Base-by-base conservation (phyloP, 208 protist species). In the Entamoeba histolytica region DNA sequence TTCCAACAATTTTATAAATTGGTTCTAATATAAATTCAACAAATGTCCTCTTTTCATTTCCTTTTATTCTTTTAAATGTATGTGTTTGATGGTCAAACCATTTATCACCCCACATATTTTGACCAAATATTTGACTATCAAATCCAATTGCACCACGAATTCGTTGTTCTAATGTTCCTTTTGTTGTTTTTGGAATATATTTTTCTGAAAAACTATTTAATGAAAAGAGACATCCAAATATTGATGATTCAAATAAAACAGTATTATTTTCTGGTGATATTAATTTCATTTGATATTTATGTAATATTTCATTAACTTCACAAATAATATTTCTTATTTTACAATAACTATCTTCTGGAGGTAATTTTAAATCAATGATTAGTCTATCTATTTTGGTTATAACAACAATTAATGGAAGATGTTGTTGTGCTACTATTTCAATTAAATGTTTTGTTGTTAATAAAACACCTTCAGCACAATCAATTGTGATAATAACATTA, bases 371-470 rank as follows among this genome's bases (percentile, higher is more conserved):
- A 28, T 93, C 92, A 10, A 93, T 49, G 0, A 93, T 61, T 35
- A 93, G 39, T 57, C 92, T 8, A 35, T 93, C 92, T 51, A 93
- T 61, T 93, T 93, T 93, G 1, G 7, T 92, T 55, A 93, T 51
- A 35, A 51, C 44, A 12, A 93, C 4, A 15, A 93, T 39, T 10
- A 93, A 31, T 91, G 39, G 23, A n/a, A 39, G 55, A 14, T 61
- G 92, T 50, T 92, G 1, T n/a, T 52, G 5, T 23, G 28, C 15
- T n/a, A 19, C 15, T 35, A 39, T 14, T 91, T 92, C 28, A 35
- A 93, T 35, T 4, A 49, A 49, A 19, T 31, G 6, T 52, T 39
- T 12, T 17, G 87, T 35, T 52, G 39, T 15, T 52, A 51, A 0
- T 8, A 51, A 35, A 23, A 93, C 87, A 6, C 92, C 92, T 55